phyloP scores from a whole-genome alignment of 345 rosid genomes.

The Diplotaxis tenuifolia region DNA sequence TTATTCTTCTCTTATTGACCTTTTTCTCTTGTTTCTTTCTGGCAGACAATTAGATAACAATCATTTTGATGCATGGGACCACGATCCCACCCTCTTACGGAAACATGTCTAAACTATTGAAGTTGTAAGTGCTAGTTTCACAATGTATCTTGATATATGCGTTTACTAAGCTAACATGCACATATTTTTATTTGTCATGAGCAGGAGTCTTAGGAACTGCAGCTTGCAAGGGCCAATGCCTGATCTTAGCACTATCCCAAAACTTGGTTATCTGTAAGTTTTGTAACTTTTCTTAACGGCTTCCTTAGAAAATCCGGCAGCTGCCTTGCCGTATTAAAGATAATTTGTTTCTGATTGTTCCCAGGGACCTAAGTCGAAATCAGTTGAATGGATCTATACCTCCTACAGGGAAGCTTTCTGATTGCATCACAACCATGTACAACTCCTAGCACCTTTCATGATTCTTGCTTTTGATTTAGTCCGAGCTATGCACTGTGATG shows the following conservation, averaged over 20 bases:
- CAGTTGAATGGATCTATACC: conserved; percentile 75
- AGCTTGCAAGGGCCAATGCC: conserved; percentile 84
- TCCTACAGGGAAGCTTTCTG: conserved; percentile 55
- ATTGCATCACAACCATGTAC: conserved; percentile 85
- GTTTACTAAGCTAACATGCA: conserved; percentile 4
- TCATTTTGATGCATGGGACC: conserved; percentile 71
- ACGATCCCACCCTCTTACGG: conserved; percentile 70
- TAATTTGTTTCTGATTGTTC: conserved; percentile 16
- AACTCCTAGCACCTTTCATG: conserved; percentile 23
- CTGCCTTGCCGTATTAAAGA: background rate
- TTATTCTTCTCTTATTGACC: background rate
- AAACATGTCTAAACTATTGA: conserved; percentile 73
- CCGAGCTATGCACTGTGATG: too few relatives aligned
- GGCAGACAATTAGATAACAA: conserved; percentile 93
- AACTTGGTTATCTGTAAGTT: conserved; percentile 88
- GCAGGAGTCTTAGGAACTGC: conserved; percentile 93
- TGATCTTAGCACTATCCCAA: conserved; percentile 71
- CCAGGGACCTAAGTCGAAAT: conserved; percentile 92
- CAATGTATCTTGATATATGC: background rate
- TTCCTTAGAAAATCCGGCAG: conserved; percentile 5
- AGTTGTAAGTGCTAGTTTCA: conserved; percentile 66
- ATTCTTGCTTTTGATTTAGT: conserved; percentile 13
- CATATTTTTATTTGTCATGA: too few relatives aligned
- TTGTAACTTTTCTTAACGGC: background rate
- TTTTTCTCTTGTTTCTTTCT: conserved; percentile 22